These are phyloP conservation scores for Dimargaris verticillata DNA, from an alignment of 192 early-diverging fungal species.

Conservation along the genomic window DNA sequence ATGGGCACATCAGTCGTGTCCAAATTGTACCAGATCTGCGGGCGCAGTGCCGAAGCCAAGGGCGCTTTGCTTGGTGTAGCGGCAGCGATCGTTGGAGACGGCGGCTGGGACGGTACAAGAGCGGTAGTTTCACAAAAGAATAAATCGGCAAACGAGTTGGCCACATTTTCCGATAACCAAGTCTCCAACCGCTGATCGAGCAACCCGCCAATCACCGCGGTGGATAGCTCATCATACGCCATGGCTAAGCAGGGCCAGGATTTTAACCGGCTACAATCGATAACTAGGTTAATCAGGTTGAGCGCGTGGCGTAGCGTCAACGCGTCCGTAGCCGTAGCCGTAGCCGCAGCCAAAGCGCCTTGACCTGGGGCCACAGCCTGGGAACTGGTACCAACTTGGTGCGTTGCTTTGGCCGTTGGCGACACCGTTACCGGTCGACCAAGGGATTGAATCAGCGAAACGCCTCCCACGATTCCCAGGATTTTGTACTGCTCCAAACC, in stretches of 20 bases:
- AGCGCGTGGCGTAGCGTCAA: slow-evolving; percentile 30
- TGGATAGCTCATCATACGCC: slow-evolving; percentile 55
- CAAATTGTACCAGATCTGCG: slow-evolving; percentile 1
- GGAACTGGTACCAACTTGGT: too few species aligned
- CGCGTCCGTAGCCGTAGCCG: slow-evolving; percentile 17
- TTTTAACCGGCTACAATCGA: slow-evolving; percentile 21
- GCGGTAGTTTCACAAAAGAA: slow-evolving; percentile 32
- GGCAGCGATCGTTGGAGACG: background rate
- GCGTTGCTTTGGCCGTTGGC: too few species aligned
- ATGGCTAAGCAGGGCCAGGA: slow-evolving; percentile 48
- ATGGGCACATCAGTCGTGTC: background rate
- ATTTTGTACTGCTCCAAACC: slow-evolving; percentile 41
- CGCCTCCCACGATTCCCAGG: slow-evolving; percentile 52
- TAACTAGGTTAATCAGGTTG: slow-evolving; percentile 37
- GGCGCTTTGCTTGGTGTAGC: background rate
- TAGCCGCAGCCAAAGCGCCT: slow-evolving; percentile 14
- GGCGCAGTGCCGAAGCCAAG: background rate
- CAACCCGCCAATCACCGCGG: slow-evolving; percentile 32
- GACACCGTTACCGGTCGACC: slow-evolving; percentile 16
- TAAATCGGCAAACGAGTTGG: slow-evolving; percentile 35
- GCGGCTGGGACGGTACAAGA: background rate
- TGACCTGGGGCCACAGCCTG: background rate
- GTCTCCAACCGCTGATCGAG: slow-evolving; percentile 35
- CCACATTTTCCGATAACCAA: slow-evolving; percentile 53
- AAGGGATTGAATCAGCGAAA: slow-evolving; percentile 44